Conservation (phyloP, 257 asterid genomes). For the Capsicum rhomboideum region DNA sequence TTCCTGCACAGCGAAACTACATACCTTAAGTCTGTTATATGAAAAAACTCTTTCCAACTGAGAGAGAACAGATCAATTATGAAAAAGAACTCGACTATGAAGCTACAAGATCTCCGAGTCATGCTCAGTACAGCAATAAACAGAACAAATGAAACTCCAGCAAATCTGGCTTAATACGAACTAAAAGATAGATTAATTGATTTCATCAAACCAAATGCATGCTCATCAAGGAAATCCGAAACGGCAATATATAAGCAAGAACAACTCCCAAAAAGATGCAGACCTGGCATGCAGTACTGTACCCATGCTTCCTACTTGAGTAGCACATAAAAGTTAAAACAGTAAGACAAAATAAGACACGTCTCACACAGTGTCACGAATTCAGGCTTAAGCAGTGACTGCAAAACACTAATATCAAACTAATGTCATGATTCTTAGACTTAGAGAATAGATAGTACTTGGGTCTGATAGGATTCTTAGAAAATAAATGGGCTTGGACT, state of each 20-base stretch:
- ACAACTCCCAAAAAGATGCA: not conserved
- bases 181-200: not conserved
- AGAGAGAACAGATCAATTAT: not conserved
- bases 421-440: too few species aligned
- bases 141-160: not conserved
- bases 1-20: constrained; percentile 45
- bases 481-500: too few species aligned
- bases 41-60: not conserved
- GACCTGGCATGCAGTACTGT: constrained; percentile 88
- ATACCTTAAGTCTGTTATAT: not conserved
- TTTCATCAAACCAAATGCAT: not conserved
- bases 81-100: not conserved
- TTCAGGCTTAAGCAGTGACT: too few species aligned
- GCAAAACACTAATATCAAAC: too few species aligned
- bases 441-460: too few species aligned
- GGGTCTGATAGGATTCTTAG: too few species aligned
- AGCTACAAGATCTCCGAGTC: not conserved
- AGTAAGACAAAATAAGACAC: too few species aligned
- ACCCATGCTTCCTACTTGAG: constrained; percentile 97
- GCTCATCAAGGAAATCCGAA: not conserved
- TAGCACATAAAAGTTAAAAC: constrained; percentile 15
- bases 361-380: too few species aligned
- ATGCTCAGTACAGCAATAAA: not conserved
- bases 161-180: not conserved
- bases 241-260: not conserved